Evolutionary conservation across 1,284 basidiomycete genomes (phyloP).

Genomic region (Chalciporus sp.): DNA sequence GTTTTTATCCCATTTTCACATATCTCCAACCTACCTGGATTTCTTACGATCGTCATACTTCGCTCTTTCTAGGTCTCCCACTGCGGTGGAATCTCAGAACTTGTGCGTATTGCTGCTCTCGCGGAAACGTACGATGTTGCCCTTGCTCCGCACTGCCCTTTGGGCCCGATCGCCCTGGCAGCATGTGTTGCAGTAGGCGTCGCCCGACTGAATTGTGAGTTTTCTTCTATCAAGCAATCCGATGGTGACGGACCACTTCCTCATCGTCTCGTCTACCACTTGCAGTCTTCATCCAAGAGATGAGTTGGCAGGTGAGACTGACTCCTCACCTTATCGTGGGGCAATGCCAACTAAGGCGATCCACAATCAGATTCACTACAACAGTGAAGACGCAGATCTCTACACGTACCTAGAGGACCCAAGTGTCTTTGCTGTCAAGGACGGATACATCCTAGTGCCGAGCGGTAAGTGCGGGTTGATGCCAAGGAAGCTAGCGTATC

Average conservation of each 20-base stretch:
- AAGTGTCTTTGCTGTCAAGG: constrained; percentile 60
- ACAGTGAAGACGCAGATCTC: constrained; percentile 64
- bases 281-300: constrained; percentile 65
- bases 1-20: background rate
- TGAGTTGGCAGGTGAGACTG: constrained; percentile 58
- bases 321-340: background rate
- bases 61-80: constrained; percentile 50
- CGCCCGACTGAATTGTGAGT: constrained; percentile 56
- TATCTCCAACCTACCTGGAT: background rate
- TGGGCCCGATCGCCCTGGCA: constrained; percentile 75
- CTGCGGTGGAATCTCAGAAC: constrained; percentile 76
- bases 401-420: constrained; percentile 66
- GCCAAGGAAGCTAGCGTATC: background rate
- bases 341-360: background rate
- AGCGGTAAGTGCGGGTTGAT: constrained; percentile 38
- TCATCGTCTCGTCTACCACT: background rate
- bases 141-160: constrained; percentile 62
- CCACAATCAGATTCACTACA: constrained; percentile 67
- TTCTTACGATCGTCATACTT: background rate
- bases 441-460: constrained; percentile 61
- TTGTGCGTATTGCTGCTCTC: constrained; percentile 67
- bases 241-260: background rate
- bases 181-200: constrained; percentile 66
- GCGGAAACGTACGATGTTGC: constrained; percentile 71
- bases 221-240: background rate